Conservation (phyloP, 2,329 filamentous ascomycete species). For the Ceratocystis destructans region DNA sequence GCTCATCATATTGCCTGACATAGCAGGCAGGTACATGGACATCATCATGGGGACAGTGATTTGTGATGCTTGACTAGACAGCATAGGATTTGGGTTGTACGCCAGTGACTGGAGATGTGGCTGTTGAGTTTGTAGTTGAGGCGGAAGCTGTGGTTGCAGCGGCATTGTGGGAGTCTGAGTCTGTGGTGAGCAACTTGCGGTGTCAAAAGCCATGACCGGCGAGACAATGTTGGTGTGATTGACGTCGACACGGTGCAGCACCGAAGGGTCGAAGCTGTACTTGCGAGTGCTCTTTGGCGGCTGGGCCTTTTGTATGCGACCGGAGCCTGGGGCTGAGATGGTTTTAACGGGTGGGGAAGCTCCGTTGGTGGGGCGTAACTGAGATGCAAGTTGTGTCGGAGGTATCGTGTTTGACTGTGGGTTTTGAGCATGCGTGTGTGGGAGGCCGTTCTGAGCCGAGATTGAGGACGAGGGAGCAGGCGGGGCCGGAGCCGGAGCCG, state of each 20-base stretch:
- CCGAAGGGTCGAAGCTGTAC: constrained; percentile 36
- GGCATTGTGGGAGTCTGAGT: constrained; percentile 18
- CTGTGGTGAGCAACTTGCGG: constrained; percentile 22
- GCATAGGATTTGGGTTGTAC: background rate
- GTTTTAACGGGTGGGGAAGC: constrained; percentile 17
- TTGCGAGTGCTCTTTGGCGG: constrained; percentile 30
- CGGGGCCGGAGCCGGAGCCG: background rate
- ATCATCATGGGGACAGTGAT: constrained; percentile 17
- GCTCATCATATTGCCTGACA: constrained; percentile 15
- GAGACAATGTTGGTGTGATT: constrained; percentile 37
- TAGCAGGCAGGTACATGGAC: constrained; percentile 11
- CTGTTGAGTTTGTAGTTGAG: constrained; percentile 20
- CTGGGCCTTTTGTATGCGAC: constrained; percentile 35
- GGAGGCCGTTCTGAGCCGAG: background rate
- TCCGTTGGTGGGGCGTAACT: constrained; percentile 20
- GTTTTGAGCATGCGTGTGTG: background rate
- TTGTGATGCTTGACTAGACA: constrained; percentile 13
- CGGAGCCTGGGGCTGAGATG: constrained; percentile 24
- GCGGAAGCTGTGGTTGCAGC: constrained; percentile 21
- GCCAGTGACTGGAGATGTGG: constrained; percentile 16
- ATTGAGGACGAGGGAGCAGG: background rate
- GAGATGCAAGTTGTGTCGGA: background rate
- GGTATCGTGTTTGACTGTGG: background rate
- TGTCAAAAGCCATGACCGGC: constrained; percentile 8
- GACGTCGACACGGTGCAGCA: constrained; percentile 40